phyloP scores from a whole-genome alignment of 768 basidiomycete genomes.

The Pisolithus sp. region DNA sequence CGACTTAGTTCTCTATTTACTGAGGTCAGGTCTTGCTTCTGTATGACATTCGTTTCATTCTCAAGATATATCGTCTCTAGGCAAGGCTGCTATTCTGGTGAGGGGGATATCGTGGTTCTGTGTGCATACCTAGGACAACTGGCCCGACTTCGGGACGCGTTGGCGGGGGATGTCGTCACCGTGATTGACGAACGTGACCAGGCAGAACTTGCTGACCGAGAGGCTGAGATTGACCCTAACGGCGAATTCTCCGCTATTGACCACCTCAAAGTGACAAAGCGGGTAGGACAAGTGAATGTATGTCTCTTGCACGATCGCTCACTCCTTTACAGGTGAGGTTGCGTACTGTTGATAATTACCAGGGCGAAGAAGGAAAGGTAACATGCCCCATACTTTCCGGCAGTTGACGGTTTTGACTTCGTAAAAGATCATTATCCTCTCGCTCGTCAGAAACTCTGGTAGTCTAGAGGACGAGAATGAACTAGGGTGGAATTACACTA shows the following conservation, averaged over 20 bases:
- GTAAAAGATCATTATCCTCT: slow-evolving; percentile 61
- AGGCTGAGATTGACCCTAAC: slow-evolving; percentile 33
- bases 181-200: slow-evolving; percentile 67
- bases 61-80: slow-evolving; percentile 14
- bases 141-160: slow-evolving; percentile 36
- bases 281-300: slow-evolving; percentile 34
- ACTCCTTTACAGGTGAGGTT: slow-evolving; percentile 47
- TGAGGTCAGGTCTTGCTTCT: slow-evolving; percentile 24
- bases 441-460: slow-evolving; percentile 67
- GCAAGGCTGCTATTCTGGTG: slow-evolving; percentile 41
- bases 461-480: slow-evolving; percentile 32
- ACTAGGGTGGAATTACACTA: slow-evolving; percentile 6
- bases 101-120: slow-evolving; percentile 49
- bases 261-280: slow-evolving; percentile 44
- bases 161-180: slow-evolving; percentile 46
- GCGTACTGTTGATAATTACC: slow-evolving; percentile 74
- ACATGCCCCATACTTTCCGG: background rate
- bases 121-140: slow-evolving; percentile 51
- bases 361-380: slow-evolving; percentile 66
- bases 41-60: background rate
- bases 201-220: slow-evolving; percentile 49
- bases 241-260: slow-evolving; percentile 30
- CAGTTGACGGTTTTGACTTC: background rate
- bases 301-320: background rate
- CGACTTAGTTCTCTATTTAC: slow-evolving; percentile 48